phyloP scores from a whole-genome alignment of 495 filamentous ascomycete species.

The Jackrogersella minutella region DNA sequence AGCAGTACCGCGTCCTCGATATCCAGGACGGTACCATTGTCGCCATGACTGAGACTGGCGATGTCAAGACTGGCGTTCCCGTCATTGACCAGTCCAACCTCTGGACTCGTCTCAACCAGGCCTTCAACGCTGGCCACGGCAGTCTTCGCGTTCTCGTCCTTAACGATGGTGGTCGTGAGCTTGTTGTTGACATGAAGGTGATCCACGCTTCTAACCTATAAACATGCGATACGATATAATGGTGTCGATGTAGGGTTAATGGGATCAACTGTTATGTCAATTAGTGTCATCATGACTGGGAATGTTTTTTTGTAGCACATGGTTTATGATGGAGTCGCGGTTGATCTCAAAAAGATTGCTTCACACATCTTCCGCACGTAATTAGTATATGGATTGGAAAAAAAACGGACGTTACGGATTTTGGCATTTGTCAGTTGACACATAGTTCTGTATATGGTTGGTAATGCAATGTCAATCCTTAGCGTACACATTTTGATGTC shows the following conservation, averaged over 20 bases:
- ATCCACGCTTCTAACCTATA: constrained; percentile 76
- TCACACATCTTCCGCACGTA: constrained; percentile 38
- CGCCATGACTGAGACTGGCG: constrained; percentile 70
- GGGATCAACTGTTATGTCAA: constrained; percentile 38
- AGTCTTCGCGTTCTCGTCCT: constrained; percentile 95
- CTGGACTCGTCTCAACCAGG: constrained; percentile 79
- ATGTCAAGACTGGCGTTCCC: constrained; percentile 95
- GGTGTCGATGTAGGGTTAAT: constrained; percentile 14
- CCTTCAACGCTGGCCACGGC: constrained; percentile 92
- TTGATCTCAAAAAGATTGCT: constrained; percentile 42
- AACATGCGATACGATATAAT: constrained; percentile 9
- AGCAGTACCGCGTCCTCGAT: constrained; percentile 99
- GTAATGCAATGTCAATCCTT: constrained; percentile 44
- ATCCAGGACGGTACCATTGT: constrained; percentile 80
- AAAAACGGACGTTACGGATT: constrained; percentile 41
- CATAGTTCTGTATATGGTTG: constrained; percentile 46
- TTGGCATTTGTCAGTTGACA: constrained; percentile 43
- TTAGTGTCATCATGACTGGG: constrained; percentile 31
- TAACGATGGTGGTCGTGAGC: constrained; percentile 90
- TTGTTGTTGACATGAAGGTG: constrained; percentile 98
- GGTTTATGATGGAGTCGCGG: constrained; percentile 42
- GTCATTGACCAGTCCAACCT: constrained; percentile 94
- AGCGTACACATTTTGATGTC: constrained; percentile 18
- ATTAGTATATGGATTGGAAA: constrained; percentile 43
- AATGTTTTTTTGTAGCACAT: constrained; percentile 24